Percentiles rank a stretch among this genome's conserved stretches.
phyloP scores from a whole-genome alignment of 1,284 basidiomycete genomes.

The Ceratobasidium sp. region DNA sequence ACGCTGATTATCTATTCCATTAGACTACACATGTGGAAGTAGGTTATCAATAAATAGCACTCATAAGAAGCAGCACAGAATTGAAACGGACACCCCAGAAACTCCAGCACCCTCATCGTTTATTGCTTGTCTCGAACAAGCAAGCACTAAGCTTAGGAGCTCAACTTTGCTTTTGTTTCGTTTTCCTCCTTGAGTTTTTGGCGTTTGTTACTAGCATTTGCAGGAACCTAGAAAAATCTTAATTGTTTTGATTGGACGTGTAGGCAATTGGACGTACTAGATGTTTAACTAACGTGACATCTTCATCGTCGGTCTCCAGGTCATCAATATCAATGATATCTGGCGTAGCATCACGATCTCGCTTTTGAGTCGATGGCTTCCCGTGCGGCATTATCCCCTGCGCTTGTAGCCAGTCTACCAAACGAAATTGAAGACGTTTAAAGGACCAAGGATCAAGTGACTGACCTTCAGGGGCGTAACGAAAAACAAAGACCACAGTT shows the following conservation, averaged over 20 bases:
- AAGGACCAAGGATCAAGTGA: not conserved
- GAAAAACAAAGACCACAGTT: slow-evolving; percentile 15
- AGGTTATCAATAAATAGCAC: too few relatives aligned
- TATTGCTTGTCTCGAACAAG: too few relatives aligned
- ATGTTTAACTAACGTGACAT: not conserved
- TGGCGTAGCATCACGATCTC: not conserved
- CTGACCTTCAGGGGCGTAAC: slow-evolving; percentile 36
- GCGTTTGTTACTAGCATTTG: not conserved
- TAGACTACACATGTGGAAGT: too few relatives aligned
- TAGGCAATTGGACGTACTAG: not conserved
- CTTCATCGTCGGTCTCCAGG: slow-evolving; percentile 3
- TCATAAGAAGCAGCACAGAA: too few relatives aligned
- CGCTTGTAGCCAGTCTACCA: slow-evolving; percentile 12
- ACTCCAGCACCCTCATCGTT: too few relatives aligned
- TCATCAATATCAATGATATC: slow-evolving; percentile 23
- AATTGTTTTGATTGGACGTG: not conserved
- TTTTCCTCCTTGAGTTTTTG: not conserved
- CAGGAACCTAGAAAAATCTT: not conserved
- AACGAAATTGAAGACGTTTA: not conserved
- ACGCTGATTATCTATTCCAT: too few relatives aligned
- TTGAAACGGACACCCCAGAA: too few relatives aligned
- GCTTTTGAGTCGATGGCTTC: not conserved
- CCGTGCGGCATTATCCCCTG: not conserved
- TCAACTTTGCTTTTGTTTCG: too few relatives aligned
- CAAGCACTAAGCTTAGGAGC: too few relatives aligned